Base-by-base conservation (phyloP, 1,139 yeast species). In the Cylindricascospora bacillispora region DNA sequence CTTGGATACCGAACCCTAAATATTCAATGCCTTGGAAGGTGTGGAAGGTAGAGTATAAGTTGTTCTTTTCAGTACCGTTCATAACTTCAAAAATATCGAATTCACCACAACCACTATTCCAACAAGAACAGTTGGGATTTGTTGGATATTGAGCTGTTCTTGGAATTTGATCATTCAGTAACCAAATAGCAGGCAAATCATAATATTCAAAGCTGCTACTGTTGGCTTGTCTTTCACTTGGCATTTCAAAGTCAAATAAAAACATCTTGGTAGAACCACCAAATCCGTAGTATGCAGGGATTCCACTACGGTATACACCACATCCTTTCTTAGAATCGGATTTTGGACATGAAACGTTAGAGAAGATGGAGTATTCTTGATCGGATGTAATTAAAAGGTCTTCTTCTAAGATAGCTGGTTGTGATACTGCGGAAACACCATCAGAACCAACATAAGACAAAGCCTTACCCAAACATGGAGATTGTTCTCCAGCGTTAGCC, bases 61-160 rank as follows among this genome's bases (percentile, higher is more conserved):
- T 63, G 37, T 55, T 57, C 23, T 67, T 58, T 41, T 72, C 73
- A 15, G 81, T 69, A 28, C 52, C 49, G 45, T 67, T 67, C 64
- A 67, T 58, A 16, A 67, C 67, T 62, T 78, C 92, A 51, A 78
- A 78, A 49, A 78, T 70, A 60, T 79, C 92, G 53, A 73, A 74
- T 59, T 79, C 89, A 57, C 92, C 89, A 59, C 86, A 76, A 10
- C 85, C 85, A 31, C 76, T 62, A 23, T 65, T 59, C 86, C 89
- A 78, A 52, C 86, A 74, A 17, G 85, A 75, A 56, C 86, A 78
- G 41, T 67, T 62, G 29, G 64, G 54, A 41, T 67, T 66, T 27
- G 71, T 65, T 37, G 72, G 70, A 54, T 78, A 78, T 59, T 78
- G 86, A 32, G 80, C 64, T 34, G 86, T 77, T 66, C 89, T 72